These are phyloP conservation scores for Silybum marianum DNA, from an alignment of 129 eudicot genomes.

Conservation along the genomic window DNA sequence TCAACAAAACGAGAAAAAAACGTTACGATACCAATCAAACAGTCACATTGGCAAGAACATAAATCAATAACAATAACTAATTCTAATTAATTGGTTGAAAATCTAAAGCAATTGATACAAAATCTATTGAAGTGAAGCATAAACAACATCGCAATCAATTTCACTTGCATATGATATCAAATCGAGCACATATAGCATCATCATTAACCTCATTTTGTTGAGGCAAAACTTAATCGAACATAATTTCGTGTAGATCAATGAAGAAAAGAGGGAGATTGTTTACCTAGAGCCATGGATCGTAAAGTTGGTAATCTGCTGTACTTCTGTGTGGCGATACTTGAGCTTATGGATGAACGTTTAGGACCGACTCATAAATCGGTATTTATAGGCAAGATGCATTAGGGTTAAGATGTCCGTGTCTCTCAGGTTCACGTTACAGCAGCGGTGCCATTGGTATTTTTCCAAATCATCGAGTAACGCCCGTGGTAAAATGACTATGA, in stretches of 20 bases:
- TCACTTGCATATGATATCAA: neutral
- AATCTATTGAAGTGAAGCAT: neutral
- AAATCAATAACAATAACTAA: neutral
- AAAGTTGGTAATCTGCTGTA: neutral
- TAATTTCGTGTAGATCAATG: neutral
- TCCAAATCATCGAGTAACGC: conserved; percentile 8
- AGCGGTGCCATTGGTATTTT: neutral
- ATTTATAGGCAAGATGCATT: conserved; percentile 5
- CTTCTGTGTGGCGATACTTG: neutral
- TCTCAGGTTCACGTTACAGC: neutral
- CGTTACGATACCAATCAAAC: neutral
- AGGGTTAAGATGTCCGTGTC: neutral
- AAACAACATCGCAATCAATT: conserved; percentile 4
- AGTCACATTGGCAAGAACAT: neutral
- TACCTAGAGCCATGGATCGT: conserved; percentile 15
- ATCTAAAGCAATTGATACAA: neutral
- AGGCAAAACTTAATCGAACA: conserved; percentile 6
- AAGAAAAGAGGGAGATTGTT: neutral
- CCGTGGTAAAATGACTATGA: neutral
- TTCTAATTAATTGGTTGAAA: neutral
- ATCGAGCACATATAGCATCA: neutral
- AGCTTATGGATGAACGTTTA: neutral
- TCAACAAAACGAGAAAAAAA: neutral
- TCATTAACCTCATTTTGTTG: conserved; percentile 7
- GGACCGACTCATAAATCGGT: neutral